A percentile compares a stretch with the other conserved stretches of the same genome.
These are phyloP conservation scores for Dactylellina drechsleri DNA, from an alignment of 2,329 filamentous ascomycete species.

Conservation along the genomic window DNA sequence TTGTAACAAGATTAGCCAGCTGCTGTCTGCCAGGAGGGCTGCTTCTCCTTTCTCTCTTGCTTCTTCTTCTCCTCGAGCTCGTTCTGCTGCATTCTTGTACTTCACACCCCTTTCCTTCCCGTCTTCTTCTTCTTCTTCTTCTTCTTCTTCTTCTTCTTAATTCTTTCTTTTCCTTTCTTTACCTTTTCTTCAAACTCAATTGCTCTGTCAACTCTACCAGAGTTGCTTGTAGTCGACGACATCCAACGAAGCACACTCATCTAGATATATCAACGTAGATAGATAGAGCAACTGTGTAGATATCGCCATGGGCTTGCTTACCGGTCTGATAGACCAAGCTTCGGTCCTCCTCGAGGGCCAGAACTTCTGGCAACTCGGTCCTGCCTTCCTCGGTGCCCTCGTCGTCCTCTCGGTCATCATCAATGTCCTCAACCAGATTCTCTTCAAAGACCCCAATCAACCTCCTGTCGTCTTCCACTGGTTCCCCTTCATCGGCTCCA, in stretches of 20 bases:
- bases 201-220: not conserved
- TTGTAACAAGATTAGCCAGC: not conserved
- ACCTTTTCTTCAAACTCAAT: slow-evolving; percentile 1
- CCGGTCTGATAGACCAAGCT: slow-evolving; percentile 44
- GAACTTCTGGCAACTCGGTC: slow-evolving; percentile 41
- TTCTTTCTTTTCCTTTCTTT: slow-evolving; percentile 11
- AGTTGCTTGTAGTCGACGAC: no score
- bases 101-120: slow-evolving; percentile 3
- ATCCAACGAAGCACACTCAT: no score
- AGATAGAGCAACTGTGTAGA: no score
- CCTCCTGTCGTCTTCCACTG: slow-evolving; percentile 83
- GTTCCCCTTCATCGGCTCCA: slow-evolving; percentile 87
- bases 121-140: slow-evolving; percentile 9
- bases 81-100: not conserved
- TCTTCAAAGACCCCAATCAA: slow-evolving; percentile 84
- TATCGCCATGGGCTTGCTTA: slow-evolving; percentile 36
- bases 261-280: no score
- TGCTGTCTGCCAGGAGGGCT: not conserved
- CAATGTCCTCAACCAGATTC: slow-evolving; percentile 82
- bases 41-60: slow-evolving; percentile 12
- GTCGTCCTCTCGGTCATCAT: slow-evolving; percentile 69
- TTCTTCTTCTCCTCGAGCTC: slow-evolving; percentile 7
- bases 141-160: slow-evolving; percentile 13
- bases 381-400: slow-evolving; percentile 35
- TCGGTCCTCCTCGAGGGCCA: slow-evolving; percentile 50